Conservation (phyloP, 31 red algal species). For the Porphyra umbilicalis region DNA sequence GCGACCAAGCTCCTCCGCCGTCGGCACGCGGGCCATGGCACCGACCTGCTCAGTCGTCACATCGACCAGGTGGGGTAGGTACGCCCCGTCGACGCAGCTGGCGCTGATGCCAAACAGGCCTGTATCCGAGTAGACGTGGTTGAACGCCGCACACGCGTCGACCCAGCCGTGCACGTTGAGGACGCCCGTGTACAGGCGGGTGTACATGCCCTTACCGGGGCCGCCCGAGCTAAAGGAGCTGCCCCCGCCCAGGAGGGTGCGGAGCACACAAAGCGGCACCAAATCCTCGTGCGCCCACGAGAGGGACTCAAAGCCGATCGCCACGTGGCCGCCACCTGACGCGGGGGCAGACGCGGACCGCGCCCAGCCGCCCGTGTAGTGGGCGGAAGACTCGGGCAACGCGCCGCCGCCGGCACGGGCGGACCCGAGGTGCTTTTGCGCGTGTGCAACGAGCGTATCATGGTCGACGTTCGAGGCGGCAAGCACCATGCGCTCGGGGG, state of each 20-base stretch:
- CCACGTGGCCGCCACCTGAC: conserved; percentile 53
- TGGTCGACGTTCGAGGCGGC: conserved; percentile 72
- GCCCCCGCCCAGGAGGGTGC: conserved; percentile 90
- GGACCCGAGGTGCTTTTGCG: conserved; percentile 14
- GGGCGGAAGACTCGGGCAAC: background rate
- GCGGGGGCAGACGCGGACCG: conserved; percentile 24
- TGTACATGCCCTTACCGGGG: conserved; percentile 98
- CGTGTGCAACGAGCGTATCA: conserved; percentile 48
- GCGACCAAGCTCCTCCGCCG: conserved; percentile 48
- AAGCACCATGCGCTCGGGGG: conserved; percentile 61
- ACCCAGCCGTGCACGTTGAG: conserved; percentile 92
- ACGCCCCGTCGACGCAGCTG: conserved; percentile 44
- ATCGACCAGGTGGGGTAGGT: conserved; percentile 58
- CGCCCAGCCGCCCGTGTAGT: conserved; percentile 81
- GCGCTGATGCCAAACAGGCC: conserved; percentile 94
- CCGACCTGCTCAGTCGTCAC: conserved; percentile 49
- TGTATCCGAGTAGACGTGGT: conserved; percentile 84
- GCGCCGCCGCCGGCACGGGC: background rate
- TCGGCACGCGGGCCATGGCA: conserved; percentile 50
- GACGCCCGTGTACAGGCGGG: conserved; percentile 82
- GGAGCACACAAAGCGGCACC: conserved; percentile 75
- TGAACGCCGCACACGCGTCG: conserved; percentile 66
- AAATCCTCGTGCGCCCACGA: conserved; percentile 88
- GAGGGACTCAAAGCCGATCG: conserved; percentile 86
- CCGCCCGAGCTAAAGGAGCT: conserved; percentile 94